Conservation (phyloP, 2,329 filamentous ascomycete genomes). For the Rugonectria rugulosa region DNA sequence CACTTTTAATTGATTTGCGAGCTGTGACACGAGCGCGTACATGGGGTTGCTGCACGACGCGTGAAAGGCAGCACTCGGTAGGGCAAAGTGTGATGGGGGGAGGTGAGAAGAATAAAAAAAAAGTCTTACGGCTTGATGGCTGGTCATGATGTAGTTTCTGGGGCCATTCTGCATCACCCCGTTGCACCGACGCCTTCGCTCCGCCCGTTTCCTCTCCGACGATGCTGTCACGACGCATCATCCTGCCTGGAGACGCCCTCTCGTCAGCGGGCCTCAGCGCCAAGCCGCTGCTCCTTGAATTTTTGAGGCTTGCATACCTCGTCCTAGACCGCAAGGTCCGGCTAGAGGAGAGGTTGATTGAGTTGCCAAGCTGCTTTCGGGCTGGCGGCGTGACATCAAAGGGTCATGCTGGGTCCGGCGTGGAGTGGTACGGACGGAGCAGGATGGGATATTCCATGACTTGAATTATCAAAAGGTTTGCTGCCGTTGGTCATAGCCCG, state of each 20-base stretch:
- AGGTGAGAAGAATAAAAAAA: constrained; percentile 22
- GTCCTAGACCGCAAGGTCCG: constrained; percentile 28
- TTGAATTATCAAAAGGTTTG: constrained; percentile 33
- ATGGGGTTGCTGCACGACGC: constrained; percentile 40
- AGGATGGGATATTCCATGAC: constrained; percentile 23
- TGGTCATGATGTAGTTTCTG: constrained; percentile 31
- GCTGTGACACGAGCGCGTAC: constrained; percentile 38
- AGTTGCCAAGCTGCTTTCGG: constrained; percentile 27
- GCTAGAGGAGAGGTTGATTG: constrained; percentile 17
- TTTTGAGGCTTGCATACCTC: constrained; percentile 11
- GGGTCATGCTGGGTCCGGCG: constrained; percentile 24
- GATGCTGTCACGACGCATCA: constrained; percentile 29
- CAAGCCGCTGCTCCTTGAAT: neutral
- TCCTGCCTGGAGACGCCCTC: constrained; percentile 18
- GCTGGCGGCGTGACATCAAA: constrained; percentile 21
- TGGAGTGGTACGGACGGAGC: constrained; percentile 15
- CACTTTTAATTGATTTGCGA: constrained; percentile 35
- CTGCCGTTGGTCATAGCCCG: constrained; percentile 27
- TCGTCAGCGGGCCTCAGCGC: constrained; percentile 9
- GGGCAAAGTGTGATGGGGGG: constrained; percentile 28
- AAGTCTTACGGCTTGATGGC: constrained; percentile 26
- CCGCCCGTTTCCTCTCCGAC: constrained; percentile 29
- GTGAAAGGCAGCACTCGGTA: constrained; percentile 32
- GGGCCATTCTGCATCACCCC: constrained; percentile 23
- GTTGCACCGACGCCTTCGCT: constrained; percentile 25